Evolutionary conservation across 805 yeast species (phyloP), one percentile per base, ranked within the genome.

Genomic region (Candida anglica): DNA sequence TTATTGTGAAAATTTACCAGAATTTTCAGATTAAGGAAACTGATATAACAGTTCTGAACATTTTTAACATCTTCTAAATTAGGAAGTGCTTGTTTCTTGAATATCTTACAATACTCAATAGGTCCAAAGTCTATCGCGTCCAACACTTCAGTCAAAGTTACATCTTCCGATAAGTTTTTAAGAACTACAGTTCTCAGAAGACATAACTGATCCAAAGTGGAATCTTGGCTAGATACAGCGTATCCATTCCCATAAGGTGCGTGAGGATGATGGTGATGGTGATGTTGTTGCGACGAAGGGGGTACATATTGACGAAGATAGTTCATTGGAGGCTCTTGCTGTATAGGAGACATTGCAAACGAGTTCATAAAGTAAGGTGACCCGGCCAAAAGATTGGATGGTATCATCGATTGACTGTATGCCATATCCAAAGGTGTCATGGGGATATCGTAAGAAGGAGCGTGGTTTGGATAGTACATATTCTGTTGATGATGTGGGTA

Each of bases 331-430:
- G 34, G 44, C 18, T 38, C 41, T 35, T 19, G 46, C 34, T 18
- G 37, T 30, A 34, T 37, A 32, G 37, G 46, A 9, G 67, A 26
- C 68, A 56, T 35, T 69, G 73, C 7, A 75, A 58, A 46, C 8
- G 24, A 11, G 15, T 30, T 30, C 15, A 30, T 22, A 20, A 30
- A 18, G 26, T 71, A 79, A 0, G 86, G 86, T 3, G 86, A 78
- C 3, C 76, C 69, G 38, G 76, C 60, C 31, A 81, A 56, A 33
- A 81, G 55, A 45, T 79, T 82, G 13, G 80, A 61, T 1, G 88
- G 88, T 14, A 81, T 57, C 66, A 80, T 66, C 10, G 80, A 71
- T 4, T 76, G 71, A 6, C 82, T 79, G 46, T 78, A 79, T 3
- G 71, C 58, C 37, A 72, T 52, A 48, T 80, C 86, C 45, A 78